Percentiles rank a stretch among this genome's conserved stretches.
Evolutionary conservation across 257 asterid species (phyloP).

Genomic region (Primulina tabacum): DNA sequence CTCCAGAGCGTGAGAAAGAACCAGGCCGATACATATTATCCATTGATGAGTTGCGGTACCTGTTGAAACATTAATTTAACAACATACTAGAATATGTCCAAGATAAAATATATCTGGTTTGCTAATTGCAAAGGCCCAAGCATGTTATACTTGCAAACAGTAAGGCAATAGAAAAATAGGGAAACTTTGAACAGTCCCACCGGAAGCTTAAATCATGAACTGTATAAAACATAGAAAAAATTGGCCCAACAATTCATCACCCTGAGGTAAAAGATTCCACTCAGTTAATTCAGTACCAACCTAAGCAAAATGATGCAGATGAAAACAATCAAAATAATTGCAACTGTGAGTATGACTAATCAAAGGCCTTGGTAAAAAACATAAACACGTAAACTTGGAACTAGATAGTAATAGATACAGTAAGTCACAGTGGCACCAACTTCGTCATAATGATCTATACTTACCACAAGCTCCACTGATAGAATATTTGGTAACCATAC

Average conservation of each 20-base stretch:
- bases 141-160: constrained; percentile 1
- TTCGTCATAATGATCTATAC: neutral
- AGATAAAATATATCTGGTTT: constrained; percentile 14
- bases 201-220: too few species aligned
- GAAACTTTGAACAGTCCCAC: too few species aligned
- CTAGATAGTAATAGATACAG: neutral
- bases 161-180: too few species aligned
- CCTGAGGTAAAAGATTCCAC: too few species aligned
- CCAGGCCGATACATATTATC: constrained; percentile 77
- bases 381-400: neutral
- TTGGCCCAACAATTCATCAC: too few species aligned
- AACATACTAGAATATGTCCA: neutral
- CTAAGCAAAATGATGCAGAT: too few species aligned
- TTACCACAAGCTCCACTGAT: neutral
- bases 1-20: constrained; percentile 47
- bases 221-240: too few species aligned
- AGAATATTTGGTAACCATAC: constrained; percentile 6
- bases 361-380: neutral
- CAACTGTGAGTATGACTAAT: too few species aligned
- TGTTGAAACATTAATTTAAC: constrained; percentile 30
- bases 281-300: too few species aligned
- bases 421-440: neutral
- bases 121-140: neutral
- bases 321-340: too few species aligned
- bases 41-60: constrained; percentile 60